A percentile compares a stretch with the other conserved stretches of the same genome.
These are phyloP conservation scores for Triglochin maritima DNA, from an alignment of 106 monocot species.

Conservation along the genomic window DNA sequence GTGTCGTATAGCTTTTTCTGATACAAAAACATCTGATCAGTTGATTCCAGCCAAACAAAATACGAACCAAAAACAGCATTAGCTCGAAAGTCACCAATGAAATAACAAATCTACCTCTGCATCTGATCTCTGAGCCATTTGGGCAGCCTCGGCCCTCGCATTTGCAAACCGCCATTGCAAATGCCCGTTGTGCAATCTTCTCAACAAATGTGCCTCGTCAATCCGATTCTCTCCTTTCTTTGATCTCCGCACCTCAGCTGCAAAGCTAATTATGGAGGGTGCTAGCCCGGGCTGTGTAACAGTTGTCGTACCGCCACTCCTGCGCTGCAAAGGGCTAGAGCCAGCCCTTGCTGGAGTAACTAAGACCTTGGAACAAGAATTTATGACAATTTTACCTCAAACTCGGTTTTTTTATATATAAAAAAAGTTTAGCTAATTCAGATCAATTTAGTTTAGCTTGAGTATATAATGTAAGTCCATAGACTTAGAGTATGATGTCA, in stretches of 20 bases:
- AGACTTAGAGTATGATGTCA: too few relatives aligned
- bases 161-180: conserved; percentile 79
- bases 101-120: conserved; percentile 6
- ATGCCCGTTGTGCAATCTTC: conserved; percentile 53
- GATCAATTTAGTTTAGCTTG: too few relatives aligned
- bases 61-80: not conserved
- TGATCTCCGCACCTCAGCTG: conserved; percentile 54
- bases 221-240: conserved; percentile 70
- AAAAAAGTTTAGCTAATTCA: too few relatives aligned
- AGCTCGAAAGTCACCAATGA: too few relatives aligned
- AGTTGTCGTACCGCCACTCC: conserved; percentile 14
- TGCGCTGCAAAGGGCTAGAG: conserved; percentile 39
- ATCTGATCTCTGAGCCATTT: conserved; percentile 31
- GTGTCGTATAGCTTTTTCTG: conserved; percentile 22
- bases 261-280: conserved; percentile 62
- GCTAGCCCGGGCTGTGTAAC: conserved; percentile 27
- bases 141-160: conserved; percentile 42
- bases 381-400: too few relatives aligned
- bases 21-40: not conserved
- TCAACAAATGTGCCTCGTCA: conserved; percentile 63
- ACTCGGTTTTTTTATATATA: too few relatives aligned
- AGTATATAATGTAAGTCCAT: too few relatives aligned
- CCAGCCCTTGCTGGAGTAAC: conserved; percentile 38
- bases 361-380: conserved; percentile 7
- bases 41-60: not conserved